Base-by-base conservation (phyloP, 805 yeast genomes). In the Pichia cabralensis region DNA sequence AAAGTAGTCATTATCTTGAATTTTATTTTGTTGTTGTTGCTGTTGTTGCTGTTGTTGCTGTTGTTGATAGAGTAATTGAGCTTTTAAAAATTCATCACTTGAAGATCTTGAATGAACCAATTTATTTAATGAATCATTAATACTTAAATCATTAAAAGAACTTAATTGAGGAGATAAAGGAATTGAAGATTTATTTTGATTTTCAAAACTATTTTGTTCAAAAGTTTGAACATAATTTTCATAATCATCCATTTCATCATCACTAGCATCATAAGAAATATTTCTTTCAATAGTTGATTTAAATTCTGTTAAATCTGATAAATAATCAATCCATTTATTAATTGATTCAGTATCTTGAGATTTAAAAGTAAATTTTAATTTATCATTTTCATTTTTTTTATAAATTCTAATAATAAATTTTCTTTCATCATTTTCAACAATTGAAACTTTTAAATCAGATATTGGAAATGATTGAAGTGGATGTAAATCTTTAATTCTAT, bases 271-370 rank as follows among this genome's bases (percentile, higher is more conserved):
- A 60, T 69, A 23, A 60, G 69, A 49, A 55, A 56, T 58, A 40
- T 73, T 69, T 53, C 85, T 66, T 22, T 67, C 69, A 23, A 60
- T 49, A 28, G 72, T 69, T 35, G 56, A 53, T 16, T 63, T 62
- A 43, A 65, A 71, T 31, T 63, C 59, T 22, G 70, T 61, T 43
- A 77, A 55, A 41, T 74, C 76, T 21, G 60, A 56, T 29, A 78
- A 53, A 48, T 76, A 80, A 20, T 62, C 65, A 23, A 61, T 55
- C 84, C 84, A 78, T 43, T 62, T 64, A 18, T 48, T 49, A 33
- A 67, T 67, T 33, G 71, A 71, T 23, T 55, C 60, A 12, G 45
- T 53, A 19, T 59, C 61, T 40, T 65, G 48, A 53, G 78, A 56
- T 56, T 66, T 60, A 51, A 69, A 69, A 5, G 58, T 53, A 31